Evolutionary conservation across 2,329 filamentous ascomycete species (phyloP).

Genomic region (Grosmannia serpens): DNA sequence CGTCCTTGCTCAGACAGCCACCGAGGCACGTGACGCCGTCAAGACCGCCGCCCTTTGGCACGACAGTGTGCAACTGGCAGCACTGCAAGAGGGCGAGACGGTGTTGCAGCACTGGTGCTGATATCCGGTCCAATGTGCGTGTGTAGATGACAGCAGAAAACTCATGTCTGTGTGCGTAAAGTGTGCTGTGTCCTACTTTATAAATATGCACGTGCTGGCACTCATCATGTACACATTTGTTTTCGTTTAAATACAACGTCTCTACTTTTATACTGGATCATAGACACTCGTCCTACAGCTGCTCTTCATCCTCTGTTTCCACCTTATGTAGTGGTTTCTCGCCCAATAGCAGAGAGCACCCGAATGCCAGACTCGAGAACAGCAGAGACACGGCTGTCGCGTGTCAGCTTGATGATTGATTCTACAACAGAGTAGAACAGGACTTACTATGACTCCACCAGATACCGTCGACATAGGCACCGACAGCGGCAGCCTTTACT

Average conservation of each 20-base stretch:
- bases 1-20: too few species aligned
- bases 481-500: constrained; percentile 9
- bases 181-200: too few species aligned
- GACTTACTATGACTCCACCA: constrained; percentile 13
- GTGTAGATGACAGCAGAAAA: too few species aligned
- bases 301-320: neutral
- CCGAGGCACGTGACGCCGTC: too few species aligned
- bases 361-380: constrained; percentile 8
- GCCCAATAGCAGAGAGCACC: constrained; percentile 6
- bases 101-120: too few species aligned
- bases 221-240: too few species aligned
- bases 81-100: too few species aligned
- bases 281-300: neutral
- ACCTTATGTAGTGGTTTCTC: constrained; percentile 9
- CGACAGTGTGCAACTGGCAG: too few species aligned
- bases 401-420: neutral
- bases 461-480: constrained; percentile 11
- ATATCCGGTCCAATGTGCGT: too few species aligned
- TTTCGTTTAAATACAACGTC: neutral
- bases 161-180: too few species aligned
- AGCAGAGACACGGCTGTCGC: constrained; percentile 10
- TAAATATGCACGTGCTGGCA: too few species aligned
- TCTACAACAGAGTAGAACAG: neutral
- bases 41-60: too few species aligned
- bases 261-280: neutral